Evolutionary conservation across 1,139 yeast genomes (phyloP), one percentile per base, ranked within the genome.

Genomic region (Tardiomyces depauwii): DNA sequence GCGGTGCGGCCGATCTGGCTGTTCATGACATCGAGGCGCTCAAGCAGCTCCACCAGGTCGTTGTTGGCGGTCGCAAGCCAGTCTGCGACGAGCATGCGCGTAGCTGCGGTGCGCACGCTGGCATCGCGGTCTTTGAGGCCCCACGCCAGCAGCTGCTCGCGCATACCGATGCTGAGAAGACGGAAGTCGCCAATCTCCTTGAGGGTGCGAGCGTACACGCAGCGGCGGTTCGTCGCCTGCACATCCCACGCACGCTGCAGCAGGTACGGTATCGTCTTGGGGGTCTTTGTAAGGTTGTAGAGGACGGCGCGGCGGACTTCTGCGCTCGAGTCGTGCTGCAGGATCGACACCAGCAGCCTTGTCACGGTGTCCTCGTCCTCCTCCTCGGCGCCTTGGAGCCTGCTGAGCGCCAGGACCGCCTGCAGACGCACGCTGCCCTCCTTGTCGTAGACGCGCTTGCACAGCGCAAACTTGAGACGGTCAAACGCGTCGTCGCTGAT

Each of bases 221-320:
- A 64, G 54, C 88, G 71, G 60, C 98, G 71, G 59, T 84, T 87
- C 16, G 78, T 70, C 1, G 81, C 67, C 57, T 84, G 85, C 1
- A 71, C 69, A 62, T 91, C 98, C 49, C 95, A 74, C 0, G 95
- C 95, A 51, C 97, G 72, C 57, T 84, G 94, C 42, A 88, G 66
- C 1, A 88, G 66, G 49, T 71, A 73, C 0, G 83, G 79, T 27
- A 78, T 66, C 0, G 89, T 82, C 1, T 60, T 54, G 12, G 65
- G 59, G 43, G 74, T 76, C 55, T 80, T 80, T 19, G 74, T 76
- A 38, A 89, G 61, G 58, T 87, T 85, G 43, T 83, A 66, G 55
- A 88, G 65, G 1, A 91, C 93, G 0, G 95, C 88, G 46, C 96
- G 71, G 54, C 98, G 74, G 1, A 89, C 96, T 53, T 91, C 98